Evolutionary conservation across 208 protist species (phyloP).

Genomic region (Trypanosoma scelopori): DNA sequence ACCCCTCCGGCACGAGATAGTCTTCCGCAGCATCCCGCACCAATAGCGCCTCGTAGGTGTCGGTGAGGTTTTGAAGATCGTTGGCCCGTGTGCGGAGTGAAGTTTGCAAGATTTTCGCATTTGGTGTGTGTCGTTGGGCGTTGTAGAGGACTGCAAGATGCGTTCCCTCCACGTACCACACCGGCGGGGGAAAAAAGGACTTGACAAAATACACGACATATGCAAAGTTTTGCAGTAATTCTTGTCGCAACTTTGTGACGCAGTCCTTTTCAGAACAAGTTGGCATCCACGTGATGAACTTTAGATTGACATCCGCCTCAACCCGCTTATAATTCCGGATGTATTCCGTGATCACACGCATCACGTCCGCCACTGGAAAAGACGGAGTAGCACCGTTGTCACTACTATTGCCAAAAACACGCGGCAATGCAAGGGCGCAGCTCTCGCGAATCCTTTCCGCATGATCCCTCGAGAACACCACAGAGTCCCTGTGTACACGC

Average conservation of each 20-base stretch:
- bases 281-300: constrained; percentile 69
- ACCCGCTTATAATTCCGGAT: constrained; percentile 14
- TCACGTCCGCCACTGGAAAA: constrained; percentile 3
- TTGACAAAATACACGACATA: constrained; percentile 54
- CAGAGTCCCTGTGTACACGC: constrained; percentile 35
- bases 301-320: constrained; percentile 55
- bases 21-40: constrained; percentile 43
- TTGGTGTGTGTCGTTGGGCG: constrained; percentile 59
- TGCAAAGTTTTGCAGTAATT: constrained; percentile 14
- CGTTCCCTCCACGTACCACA: constrained; percentile 63
- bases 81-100: constrained; percentile 52
- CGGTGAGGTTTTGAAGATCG: constrained; percentile 27
- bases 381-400: constrained; percentile 25
- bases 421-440: constrained; percentile 16
- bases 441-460: constrained; percentile 48
- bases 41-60: constrained; percentile 67
- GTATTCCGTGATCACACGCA: constrained; percentile 26
- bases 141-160: constrained; percentile 64
- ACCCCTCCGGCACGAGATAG: constrained; percentile 79
- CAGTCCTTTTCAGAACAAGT: neutral
- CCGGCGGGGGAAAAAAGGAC: constrained; percentile 68
- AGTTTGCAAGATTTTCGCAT: constrained; percentile 68
- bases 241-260: neutral
- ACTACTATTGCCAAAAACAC: neutral
- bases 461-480: constrained; percentile 62